Base-by-base conservation (phyloP, 2,329 filamentous ascomycete species). In the Fusarium sp. region DNA sequence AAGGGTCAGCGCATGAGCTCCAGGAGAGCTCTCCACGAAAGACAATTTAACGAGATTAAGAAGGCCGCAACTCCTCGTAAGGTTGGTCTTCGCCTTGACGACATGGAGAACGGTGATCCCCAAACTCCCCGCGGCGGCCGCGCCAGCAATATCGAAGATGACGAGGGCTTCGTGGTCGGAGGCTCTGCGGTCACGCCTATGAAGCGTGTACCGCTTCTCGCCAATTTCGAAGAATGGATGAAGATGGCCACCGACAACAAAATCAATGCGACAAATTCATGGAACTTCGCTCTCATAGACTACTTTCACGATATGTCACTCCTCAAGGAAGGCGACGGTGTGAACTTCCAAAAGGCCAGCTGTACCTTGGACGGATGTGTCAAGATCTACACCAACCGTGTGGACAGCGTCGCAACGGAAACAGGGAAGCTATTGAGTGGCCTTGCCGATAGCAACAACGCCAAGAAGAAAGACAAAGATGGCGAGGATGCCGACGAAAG, bases 171-270 rank as follows among this genome's bases (percentile, higher is more conserved):
- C 72, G 88, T 91, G 78, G 92, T 94, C 51, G 90, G 90, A 66
- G 93, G 93, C 38, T 90, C 87, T 72, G 94, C 93, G 42, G 93
- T 97, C 61, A 98, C 96, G 68, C 96, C 96, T 61, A 96, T 97
- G 92, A 98, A 98, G 88, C 93, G 95, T 70, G 94, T 98, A 35
- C 96, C 96, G 3, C 93, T 99, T 77, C 87, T 99, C 62, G 96
- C 96, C 79, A 99, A 99, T 84, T 99, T 98, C 79, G 96, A 99
- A 82, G 96, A 99, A 82, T 98, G 96, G 96, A 98, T 99, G 95
- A 99, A 98, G 88, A 97, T 99, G 95, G 96, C 96, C 5, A 98
- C 96, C 22, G 96, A 99, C 85, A 99, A 99, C 85, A 96, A 96
- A 84, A 99, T 99, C 87, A 99, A 98, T 81, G 96, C 96, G 55